Evolutionary conservation across 139 green algal genomes (phyloP), one percentile per base, ranked within the genome.

Genomic region (Micractinium conductrix): DNA sequence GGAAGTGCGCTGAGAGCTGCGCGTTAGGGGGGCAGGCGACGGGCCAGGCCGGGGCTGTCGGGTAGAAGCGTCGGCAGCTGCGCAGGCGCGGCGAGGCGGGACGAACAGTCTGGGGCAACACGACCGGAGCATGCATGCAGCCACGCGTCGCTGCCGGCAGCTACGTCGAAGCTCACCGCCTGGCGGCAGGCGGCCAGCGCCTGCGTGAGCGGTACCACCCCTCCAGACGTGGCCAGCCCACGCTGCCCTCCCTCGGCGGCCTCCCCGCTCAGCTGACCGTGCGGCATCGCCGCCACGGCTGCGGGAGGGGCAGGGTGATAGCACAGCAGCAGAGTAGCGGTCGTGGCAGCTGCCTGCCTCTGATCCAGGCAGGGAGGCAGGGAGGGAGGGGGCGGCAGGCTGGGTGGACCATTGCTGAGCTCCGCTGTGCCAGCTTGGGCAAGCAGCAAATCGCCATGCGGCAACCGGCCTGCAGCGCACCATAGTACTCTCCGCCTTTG

Each of bases 251-350:
- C 28, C 19, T 48, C 62, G 0, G 78, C 62, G 12, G 42, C 62
- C 60, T 60, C 43, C 6, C 5, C 19, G 33, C 42, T 58, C 2
- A 81, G 74, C 37, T 86, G 17, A 22, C 69, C 78, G 0, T 5
- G 10, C 17, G 86, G 86, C 65, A 87, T 81, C 22, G 86, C 86
- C 42, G 74, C 40, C 21, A 89, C 74, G 2, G 85, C 85, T 76
- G 65, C 67, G 28, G 63, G 4, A 38, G 30, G n/a, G 1, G 30
- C 3, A 21, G 16, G 26, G 53, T 37, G 60, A 21, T 33, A 21
- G 17, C 17, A 28, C 28, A 21, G 55, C 17, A n/a, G 14, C 28
- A 30, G 30, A 28, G 55, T 4, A 65, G 55, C 5, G 55, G 17
- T 16, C 5, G 21, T 65, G 21, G 55, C 55, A 30, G 55, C 21